Base-by-base conservation (phyloP, 2,329 filamentous ascomycete species). In the Coniochaeta hoffmannii region DNA sequence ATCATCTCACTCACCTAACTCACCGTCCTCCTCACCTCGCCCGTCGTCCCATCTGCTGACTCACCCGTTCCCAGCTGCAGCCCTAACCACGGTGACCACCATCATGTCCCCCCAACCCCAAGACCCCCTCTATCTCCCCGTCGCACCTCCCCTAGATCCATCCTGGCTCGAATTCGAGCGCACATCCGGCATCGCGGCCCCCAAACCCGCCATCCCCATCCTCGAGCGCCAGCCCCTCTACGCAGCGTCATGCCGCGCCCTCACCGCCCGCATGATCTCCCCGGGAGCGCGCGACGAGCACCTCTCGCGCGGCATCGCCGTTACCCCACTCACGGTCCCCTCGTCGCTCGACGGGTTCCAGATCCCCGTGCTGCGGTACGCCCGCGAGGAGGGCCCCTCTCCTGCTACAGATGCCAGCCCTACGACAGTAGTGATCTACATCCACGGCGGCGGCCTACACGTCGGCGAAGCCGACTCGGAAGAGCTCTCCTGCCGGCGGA, bases 391-490 rank as follows among this genome's bases (percentile, higher is more conserved):
- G 1, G 22, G 55, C 3, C 49, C 56, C 1, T 7, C 19, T 1
- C 28, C n/a, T n/a, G 15, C 22, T 4, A 15, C 31, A 54, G 15
- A 14, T 15, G 26, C 5, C 7, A 12, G 51, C 30, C 4, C 24
- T n/a, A 61, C 66, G 6, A 57, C 65, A 4, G 58, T 72, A 7
- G 62, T 76, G 11, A 59, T 79, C 17, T 79, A 78, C 62, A 75
- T 73, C 59, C 77, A 79, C 59, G 77, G 77, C 10, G 76, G 76
- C 14, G 76, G 74, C 0, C 64, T 80, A 2, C 64, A 65, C 28
- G 73, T 79, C 31, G 77, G 77, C 11, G 74, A 77, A 54, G 72
- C 74, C 2, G 74, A 78, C 58, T 76, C 72, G 57, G 76, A 80
- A 61, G 76, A 80, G 50, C 63, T 78, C 1, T 72, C 74, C 1